phyloP scores from a whole-genome alignment of 1,284 basidiomycete species.

The Puccinia horiana region DNA sequence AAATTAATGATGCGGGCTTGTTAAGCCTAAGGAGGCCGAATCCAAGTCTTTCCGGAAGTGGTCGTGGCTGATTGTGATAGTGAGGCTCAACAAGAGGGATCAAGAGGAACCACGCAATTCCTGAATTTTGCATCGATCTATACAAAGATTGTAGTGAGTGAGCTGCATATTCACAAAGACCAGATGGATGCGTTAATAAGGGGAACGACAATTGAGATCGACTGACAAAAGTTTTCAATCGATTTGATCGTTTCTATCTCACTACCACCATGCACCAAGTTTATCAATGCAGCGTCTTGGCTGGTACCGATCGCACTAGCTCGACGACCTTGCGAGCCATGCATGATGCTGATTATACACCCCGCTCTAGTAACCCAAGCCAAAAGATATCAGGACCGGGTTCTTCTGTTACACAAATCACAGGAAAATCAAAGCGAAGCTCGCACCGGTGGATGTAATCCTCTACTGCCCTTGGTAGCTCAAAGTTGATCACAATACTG shows the following conservation, averaged over 20 bases:
- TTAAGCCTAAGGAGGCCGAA: too few relatives aligned
- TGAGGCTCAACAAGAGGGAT: not conserved
- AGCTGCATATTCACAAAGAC: too few relatives aligned
- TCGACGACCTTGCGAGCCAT: not conserved
- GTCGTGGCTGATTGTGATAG: not conserved
- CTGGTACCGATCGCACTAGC: not conserved
- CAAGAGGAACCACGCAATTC: not conserved
- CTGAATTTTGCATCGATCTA: slow-evolving; percentile 44
- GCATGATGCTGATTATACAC: slow-evolving; percentile 35
- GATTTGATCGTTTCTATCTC: slow-evolving; percentile 35
- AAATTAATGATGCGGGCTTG: too few relatives aligned
- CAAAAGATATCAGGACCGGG: not conserved
- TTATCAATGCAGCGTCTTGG: slow-evolving; percentile 9
- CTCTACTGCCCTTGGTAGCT: slow-evolving; percentile 33
- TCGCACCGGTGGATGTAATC: slow-evolving; percentile 35
- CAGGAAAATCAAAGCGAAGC: not conserved
- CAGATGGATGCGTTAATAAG: too few relatives aligned
- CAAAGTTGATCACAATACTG: slow-evolving; percentile 29
- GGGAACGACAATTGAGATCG: not conserved
- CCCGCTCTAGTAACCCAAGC: not conserved
- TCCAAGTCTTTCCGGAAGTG: too few relatives aligned
- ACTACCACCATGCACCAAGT: not conserved
- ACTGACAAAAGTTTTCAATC: slow-evolving; percentile 36
- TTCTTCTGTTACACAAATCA: too few relatives aligned
- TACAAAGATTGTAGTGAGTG: too few relatives aligned